A percentile compares a stretch with the other conserved stretches of the same genome.
Evolutionary conservation across 768 basidiomycete genomes (phyloP).

Genomic region (Neoboletus subvelutipes): DNA sequence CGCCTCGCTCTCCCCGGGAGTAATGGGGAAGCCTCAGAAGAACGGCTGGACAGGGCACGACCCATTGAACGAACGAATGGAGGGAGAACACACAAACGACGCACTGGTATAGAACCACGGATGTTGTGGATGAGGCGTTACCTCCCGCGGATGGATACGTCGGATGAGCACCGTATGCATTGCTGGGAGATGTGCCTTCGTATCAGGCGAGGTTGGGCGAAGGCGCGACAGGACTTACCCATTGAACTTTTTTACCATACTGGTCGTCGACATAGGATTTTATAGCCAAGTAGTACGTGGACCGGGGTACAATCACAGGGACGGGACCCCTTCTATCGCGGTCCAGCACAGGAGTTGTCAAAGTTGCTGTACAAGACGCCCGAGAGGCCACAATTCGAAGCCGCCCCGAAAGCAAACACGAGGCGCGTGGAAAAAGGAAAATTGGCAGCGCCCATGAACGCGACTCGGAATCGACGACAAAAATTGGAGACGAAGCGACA

Average conservation of each 20-base stretch:
- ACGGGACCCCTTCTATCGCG: no score
- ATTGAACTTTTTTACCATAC: background rate
- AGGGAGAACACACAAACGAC: background rate
- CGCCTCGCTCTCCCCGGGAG: background rate
- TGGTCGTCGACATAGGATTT: background rate
- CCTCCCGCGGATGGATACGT: no score
- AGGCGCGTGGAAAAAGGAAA: no score
- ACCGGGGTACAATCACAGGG: background rate
- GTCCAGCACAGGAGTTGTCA: no score
- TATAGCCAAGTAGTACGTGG: no score
- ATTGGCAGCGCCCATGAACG: no score
- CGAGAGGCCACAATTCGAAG: no score
- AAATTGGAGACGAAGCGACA: no score
- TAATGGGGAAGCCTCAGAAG: background rate
- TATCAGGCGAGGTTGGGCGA: background rate
- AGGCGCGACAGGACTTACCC: background rate
- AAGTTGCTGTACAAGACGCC: no score
- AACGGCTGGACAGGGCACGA: background rate
- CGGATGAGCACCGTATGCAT: background rate
- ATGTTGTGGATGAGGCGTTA: no score
- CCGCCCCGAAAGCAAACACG: no score
- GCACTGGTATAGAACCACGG: background rate
- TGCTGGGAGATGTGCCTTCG: background rate
- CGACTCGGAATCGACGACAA: no score
- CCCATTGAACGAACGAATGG: background rate